These are phyloP conservation scores for Viola odorata DNA, from an alignment of 345 rosid species.

Conservation along the genomic window DNA sequence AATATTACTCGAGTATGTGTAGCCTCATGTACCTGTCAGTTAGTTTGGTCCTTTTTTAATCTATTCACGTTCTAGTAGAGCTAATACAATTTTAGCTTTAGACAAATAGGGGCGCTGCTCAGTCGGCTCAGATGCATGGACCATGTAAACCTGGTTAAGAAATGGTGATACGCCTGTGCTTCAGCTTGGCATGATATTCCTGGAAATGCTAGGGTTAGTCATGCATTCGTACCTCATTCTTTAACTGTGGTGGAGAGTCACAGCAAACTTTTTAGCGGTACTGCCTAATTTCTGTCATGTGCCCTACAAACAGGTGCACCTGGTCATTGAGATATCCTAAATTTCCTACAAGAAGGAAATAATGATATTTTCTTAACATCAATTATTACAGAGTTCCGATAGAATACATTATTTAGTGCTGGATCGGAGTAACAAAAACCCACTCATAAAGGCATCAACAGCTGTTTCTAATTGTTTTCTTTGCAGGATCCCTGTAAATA, in stretches of 20 bases:
- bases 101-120: no score
- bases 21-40: no score
- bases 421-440: neutral
- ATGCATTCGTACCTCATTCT: no score
- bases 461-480: neutral
- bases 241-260: neutral
- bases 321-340: neutral
- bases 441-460: neutral
- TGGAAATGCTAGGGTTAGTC: no score
- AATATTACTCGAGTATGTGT: neutral
- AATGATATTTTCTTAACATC: neutral
- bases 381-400: neutral
- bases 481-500: neutral
- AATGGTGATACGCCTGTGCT: no score
- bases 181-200: no score
- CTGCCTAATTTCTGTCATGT: neutral
- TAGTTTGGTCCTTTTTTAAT: no score
- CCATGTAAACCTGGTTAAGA: no score
- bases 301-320: neutral
- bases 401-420: neutral
- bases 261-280: constrained; percentile 1
- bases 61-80: no score
- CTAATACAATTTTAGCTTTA: no score
- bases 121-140: no score
- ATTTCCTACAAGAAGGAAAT: neutral